These are phyloP conservation scores for Suillus occidentalis DNA, from an alignment of 768 basidiomycete genomes.

Conservation along the genomic window DNA sequence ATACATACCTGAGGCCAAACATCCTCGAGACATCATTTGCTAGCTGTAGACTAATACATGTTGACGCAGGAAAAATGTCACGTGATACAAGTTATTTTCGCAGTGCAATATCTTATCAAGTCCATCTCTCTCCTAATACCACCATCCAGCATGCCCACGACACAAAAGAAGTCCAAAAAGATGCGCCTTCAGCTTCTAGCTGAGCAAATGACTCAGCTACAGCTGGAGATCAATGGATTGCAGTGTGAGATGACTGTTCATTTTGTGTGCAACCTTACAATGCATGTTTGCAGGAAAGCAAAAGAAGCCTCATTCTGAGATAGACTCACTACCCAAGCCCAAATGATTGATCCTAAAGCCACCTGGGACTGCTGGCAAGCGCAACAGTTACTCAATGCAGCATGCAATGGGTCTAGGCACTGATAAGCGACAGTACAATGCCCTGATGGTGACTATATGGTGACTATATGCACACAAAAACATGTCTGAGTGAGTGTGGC, in stretches of 20 bases:
- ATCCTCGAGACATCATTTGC: no score
- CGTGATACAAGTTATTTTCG: no score
- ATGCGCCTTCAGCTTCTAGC: not conserved
- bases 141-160: no score
- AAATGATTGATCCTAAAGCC: not conserved
- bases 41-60: no score
- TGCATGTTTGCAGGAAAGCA: not conserved
- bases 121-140: no score
- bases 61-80: no score
- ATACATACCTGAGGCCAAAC: no score
- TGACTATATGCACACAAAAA: not conserved
- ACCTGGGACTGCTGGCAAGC: not conserved
- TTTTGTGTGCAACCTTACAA: not conserved
- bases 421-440: not conserved
- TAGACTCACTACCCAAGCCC: not conserved
- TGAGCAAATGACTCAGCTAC: not conserved
- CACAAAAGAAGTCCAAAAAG: not conserved
- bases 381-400: not conserved
- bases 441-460: not conserved
- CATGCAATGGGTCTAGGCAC: not conserved
- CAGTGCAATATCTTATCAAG: no score
- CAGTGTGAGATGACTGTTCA: not conserved
- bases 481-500: no score
- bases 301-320: not conserved
- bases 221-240: not conserved